A percentile compares a stretch with the other conserved stretches of the same genome.
Evolutionary conservation across 139 green algal genomes (phyloP).

Genomic region (Chlorella sp.): DNA sequence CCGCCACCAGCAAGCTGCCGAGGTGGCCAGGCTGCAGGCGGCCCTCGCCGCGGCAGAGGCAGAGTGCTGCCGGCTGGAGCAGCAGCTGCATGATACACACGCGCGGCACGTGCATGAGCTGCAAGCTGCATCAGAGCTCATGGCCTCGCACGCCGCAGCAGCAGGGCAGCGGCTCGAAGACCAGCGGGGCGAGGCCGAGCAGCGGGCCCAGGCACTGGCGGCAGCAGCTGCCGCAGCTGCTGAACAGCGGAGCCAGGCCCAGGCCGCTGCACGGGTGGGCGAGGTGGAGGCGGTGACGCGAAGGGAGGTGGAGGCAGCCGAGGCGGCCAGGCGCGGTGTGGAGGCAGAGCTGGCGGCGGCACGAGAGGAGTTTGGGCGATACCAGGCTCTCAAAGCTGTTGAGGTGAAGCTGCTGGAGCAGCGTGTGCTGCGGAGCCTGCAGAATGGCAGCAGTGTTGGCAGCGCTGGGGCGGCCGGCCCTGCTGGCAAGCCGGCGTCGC

Average conservation of each 20-base stretch:
- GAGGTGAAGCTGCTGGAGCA: constrained; percentile 34
- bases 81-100: neutral
- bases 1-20: constrained; percentile 13
- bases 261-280: constrained; percentile 3
- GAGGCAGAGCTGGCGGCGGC: neutral
- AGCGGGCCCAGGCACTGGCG: neutral
- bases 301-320: constrained; percentile 1
- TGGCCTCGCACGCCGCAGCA: neutral
- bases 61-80: neutral
- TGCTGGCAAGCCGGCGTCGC: neutral
- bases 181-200: neutral
- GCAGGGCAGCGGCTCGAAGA: neutral
- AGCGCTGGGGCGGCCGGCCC: neutral
- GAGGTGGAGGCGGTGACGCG: constrained; percentile 5
- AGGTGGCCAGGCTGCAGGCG: neutral
- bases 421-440: constrained; percentile 8
- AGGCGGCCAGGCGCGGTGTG: neutral
- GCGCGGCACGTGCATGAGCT: neutral
- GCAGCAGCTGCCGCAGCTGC: neutral
- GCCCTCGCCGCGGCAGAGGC: neutral
- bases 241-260: constrained; percentile 4
- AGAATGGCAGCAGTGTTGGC: neutral
- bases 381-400: constrained; percentile 21
- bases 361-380: constrained; percentile 4
- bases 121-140: neutral